Conservation (phyloP, 495 filamentous ascomycete species). For the Daldinia decipiens region DNA sequence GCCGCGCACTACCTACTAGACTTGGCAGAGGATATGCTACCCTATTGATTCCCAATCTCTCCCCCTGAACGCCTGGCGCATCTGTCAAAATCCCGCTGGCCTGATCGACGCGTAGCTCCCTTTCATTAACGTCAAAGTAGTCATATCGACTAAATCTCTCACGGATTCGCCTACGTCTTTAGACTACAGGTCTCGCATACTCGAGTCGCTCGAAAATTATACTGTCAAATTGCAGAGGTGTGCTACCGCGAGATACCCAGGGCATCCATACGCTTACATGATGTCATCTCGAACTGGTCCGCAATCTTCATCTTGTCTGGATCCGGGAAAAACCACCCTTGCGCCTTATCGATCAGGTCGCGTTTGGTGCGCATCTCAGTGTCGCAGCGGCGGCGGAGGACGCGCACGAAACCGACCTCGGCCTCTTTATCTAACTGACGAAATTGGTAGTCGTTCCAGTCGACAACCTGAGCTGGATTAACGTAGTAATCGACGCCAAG, state of each 20-base stretch:
- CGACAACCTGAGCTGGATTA: conserved; percentile 78
- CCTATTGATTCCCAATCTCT: conserved; percentile 9
- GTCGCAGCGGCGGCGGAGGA: conserved; percentile 75
- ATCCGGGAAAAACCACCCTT: conserved; percentile 89
- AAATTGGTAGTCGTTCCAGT: conserved; percentile 72
- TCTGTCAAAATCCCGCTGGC: neutral
- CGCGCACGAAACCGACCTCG: conserved; percentile 74
- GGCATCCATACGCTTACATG: conserved; percentile 52
- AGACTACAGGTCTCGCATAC: neutral
- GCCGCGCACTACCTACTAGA: neutral
- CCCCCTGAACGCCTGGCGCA: conserved; percentile 4
- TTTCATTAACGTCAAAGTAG: neutral
- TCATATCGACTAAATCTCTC: neutral
- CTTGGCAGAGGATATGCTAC: conserved; percentile 1
- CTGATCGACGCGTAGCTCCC: neutral
- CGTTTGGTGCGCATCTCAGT: conserved; percentile 70
- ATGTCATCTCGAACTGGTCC: conserved; percentile 51
- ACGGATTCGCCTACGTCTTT: neutral
- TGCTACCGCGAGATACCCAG: conserved; percentile 44
- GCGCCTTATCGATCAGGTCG: conserved; percentile 77
- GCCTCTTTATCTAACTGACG: conserved; percentile 78
- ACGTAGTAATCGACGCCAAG: conserved; percentile 84
- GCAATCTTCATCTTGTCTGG: conserved; percentile 73
- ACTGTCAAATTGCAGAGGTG: neutral
- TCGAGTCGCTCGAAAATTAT: neutral